phyloP scores from a whole-genome alignment of 345 rosid genomes.

The Eucalyptus cloeziana region DNA sequence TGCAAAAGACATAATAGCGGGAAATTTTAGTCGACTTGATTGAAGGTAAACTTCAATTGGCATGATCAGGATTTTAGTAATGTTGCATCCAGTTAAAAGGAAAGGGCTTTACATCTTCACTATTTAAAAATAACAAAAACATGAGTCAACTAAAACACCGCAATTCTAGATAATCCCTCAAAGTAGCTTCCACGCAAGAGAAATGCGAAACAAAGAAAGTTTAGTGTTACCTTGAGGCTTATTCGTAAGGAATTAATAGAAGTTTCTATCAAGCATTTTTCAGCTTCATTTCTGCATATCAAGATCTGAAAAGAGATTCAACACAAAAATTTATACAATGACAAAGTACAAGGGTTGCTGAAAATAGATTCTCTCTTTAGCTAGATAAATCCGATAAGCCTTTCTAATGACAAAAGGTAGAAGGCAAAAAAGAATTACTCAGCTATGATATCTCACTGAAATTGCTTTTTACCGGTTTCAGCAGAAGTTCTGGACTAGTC shows the following conservation, averaged over 20 bases:
- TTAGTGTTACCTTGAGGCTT: conserved; percentile 72
- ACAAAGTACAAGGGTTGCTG: not conserved
- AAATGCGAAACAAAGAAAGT: not conserved
- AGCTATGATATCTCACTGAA: not conserved
- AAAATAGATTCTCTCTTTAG: not conserved
- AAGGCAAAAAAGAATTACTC: not conserved
- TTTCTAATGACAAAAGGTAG: not conserved
- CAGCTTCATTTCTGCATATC: conserved; percentile 94
- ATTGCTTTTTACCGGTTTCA: conserved; percentile 72
- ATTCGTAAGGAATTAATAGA: conserved; percentile 89
- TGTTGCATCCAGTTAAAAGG: not conserved
- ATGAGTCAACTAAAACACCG: not conserved
- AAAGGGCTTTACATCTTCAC: not conserved
- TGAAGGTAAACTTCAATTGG: not conserved
- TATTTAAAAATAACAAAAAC: not conserved
- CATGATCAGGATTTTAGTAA: not conserved
- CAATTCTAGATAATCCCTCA: not conserved
- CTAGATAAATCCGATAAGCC: not conserved
- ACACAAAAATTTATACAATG: not conserved
- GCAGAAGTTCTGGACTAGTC: conserved; percentile 88
- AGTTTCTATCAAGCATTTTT: conserved; percentile 92
- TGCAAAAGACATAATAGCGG: not conserved
- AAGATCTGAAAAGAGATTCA: conserved; percentile 41
- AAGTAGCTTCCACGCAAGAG: not conserved
- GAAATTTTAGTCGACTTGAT: not conserved